phyloP scores from a whole-genome alignment of 192 early-diverging fungal species.

The Neocallimastix lanati region DNA sequence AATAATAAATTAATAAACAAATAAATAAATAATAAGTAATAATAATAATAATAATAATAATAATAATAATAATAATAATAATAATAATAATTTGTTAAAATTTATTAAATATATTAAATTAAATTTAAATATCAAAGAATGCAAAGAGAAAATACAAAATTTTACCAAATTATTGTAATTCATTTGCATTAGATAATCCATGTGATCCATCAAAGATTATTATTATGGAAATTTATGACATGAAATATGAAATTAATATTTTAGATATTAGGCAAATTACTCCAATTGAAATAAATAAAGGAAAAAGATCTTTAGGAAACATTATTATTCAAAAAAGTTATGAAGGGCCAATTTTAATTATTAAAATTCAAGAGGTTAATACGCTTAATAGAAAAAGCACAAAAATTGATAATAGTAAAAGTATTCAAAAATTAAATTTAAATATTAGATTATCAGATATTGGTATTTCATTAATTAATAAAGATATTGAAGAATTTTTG shows the following conservation, averaged over 20 bases:
- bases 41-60: too few species aligned
- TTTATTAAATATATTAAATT: too few species aligned
- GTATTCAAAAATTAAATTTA: neutral
- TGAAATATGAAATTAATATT: neutral
- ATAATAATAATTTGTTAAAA: too few species aligned
- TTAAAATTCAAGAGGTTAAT: neutral
- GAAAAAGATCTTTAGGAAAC: neutral
- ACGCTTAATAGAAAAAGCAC: neutral
- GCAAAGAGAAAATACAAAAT: neutral
- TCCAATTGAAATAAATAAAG: neutral
- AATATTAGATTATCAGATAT: neutral
- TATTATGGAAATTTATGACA: neutral
- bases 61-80: too few species aligned
- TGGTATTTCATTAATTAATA: neutral
- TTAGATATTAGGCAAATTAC: neutral
- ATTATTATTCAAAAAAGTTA: neutral
- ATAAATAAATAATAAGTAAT: too few species aligned
- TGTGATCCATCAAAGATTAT: neutral
- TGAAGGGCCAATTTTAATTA: neutral
- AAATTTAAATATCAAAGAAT: too few species aligned
- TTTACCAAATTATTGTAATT: neutral
- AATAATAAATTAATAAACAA: too few species aligned
- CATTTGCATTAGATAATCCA: neutral
- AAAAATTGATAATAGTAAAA: neutral
- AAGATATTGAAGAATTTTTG: neutral